Base-by-base conservation (phyloP, 2,329 filamentous ascomycete genomes). In the Ophiostoma ulmi region DNA sequence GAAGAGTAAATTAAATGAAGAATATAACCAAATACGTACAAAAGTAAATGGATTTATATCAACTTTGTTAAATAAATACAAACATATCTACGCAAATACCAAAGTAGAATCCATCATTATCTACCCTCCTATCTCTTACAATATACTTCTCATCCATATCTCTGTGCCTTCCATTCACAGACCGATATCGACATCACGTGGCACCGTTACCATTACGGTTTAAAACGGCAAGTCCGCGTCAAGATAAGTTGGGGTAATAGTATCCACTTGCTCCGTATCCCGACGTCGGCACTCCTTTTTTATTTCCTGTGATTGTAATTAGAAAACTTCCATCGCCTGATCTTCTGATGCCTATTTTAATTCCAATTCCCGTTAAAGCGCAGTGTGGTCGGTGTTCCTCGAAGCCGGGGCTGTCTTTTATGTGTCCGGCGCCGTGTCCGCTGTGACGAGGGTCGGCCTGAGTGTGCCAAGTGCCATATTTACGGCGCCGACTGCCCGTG, bases 381-480 rank as follows among this genome's bases (percentile, higher is more conserved):
- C 44, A 20, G 10, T 20, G n/a, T 48, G 44, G 80, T 80, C 66
- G 79, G 80, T 35, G 77, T 81, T 41, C 78, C 79, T 68, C 77
- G 79, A 61, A 81, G 77, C 73, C 79, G 75, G n/a, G 76, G 75
- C 73, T 82, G 81, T 74, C 77, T 77, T 70, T 76, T 81, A 55
- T 82, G 81, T 75, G 77, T 80, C 71, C 79, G 78, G 75, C 77
- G 81, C 70, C 78, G 78, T 67, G 78, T 82, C 71, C 80, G 83
- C 77, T 85, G 83, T 72, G 83, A 85, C 74, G 79, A 83, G 75
- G 76, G 73, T 31, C 79, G 78, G 13, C 83, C 83, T 13, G 76
- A 75, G 69, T 81, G 80, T 70, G 76, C 75, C 35, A 82, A 71
- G 69, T 82, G 81, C 74, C 75, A 69, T 79, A 76, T 58, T 69